phyloP scores from a whole-genome alignment of 768 basidiomycete genomes.

The Cubamyces sp. region DNA sequence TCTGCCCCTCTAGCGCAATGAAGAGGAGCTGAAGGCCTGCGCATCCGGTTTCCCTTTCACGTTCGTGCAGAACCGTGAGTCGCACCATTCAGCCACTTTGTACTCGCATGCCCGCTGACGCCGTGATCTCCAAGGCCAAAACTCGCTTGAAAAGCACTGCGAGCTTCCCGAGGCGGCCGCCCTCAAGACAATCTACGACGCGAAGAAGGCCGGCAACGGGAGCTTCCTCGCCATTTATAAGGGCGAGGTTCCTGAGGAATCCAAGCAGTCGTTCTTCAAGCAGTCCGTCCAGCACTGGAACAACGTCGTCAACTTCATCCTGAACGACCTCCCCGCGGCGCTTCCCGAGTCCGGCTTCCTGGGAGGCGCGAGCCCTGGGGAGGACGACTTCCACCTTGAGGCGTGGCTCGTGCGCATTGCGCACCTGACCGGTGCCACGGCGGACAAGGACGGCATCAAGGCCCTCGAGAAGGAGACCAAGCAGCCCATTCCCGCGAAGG shows the following conservation, averaged over 20 bases:
- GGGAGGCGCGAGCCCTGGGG: constrained; percentile 49
- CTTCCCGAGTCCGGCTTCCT: constrained; percentile 52
- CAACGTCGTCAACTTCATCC: constrained; percentile 41
- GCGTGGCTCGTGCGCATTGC: constrained; percentile 57
- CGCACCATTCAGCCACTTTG: neutral
- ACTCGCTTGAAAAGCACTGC: constrained; percentile 43
- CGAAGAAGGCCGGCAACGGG: constrained; percentile 46
- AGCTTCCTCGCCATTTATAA: constrained; percentile 46
- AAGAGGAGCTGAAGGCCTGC: constrained; percentile 49
- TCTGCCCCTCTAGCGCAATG: constrained; percentile 42
- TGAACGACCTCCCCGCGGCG: constrained; percentile 43
- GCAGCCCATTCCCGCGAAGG: constrained; percentile 41
- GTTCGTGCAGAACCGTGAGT: constrained; percentile 48
- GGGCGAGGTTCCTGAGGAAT: constrained; percentile 40
- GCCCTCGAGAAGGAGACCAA: constrained; percentile 46
- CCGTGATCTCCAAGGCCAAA: constrained; percentile 42
- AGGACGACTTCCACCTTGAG: constrained; percentile 59
- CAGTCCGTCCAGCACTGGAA: constrained; percentile 44
- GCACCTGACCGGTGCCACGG: constrained; percentile 41
- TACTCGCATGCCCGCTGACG: neutral
- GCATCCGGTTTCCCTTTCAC: constrained; percentile 35
- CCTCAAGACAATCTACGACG: constrained; percentile 49
- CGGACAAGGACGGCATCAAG: constrained; percentile 41
- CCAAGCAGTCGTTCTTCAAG: constrained; percentile 44
- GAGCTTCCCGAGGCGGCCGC: constrained; percentile 38